phyloP scores from a whole-genome alignment of 2,329 filamentous ascomycete species.

The Aspergillus sp. region DNA sequence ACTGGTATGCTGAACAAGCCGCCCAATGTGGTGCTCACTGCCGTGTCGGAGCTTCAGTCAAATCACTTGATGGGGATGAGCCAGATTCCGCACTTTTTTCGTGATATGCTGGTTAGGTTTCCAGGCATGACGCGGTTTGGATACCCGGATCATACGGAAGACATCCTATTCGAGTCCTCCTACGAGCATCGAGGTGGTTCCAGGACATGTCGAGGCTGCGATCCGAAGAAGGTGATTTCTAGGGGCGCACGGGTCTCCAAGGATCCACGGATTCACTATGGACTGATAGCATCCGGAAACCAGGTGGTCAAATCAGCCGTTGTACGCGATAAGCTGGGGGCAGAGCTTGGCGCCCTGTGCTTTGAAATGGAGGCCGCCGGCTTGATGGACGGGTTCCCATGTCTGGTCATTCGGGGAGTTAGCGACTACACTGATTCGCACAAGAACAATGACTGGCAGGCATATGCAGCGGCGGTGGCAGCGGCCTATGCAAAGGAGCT shows the following conservation, averaged over 20 bases:
- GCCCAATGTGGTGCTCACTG: constrained; percentile 15
- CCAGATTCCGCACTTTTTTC: background rate
- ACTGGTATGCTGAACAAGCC: constrained; percentile 19
- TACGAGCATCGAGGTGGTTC: background rate
- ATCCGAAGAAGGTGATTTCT: background rate
- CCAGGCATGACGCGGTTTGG: background rate
- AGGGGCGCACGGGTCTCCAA: background rate
- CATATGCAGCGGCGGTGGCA: background rate
- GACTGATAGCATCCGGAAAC: background rate
- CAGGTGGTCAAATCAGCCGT: background rate
- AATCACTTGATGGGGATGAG: background rate
- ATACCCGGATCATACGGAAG: background rate
- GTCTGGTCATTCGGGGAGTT: background rate
- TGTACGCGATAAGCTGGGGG: background rate
- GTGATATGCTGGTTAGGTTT: constrained; percentile 5
- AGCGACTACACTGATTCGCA: background rate
- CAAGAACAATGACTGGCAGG: background rate
- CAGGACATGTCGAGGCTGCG: background rate
- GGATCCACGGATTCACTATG: background rate
- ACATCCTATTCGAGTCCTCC: background rate
- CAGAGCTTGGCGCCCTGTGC: background rate
- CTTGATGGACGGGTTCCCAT: background rate
- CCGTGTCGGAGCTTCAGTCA: constrained; percentile 16
- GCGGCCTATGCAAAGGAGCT: background rate
- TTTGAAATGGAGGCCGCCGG: background rate